Evolutionary conservation across 179 eudicot species (phyloP), one percentile per base, ranked within the genome.

Genomic region (Drosera spatulata): DNA sequence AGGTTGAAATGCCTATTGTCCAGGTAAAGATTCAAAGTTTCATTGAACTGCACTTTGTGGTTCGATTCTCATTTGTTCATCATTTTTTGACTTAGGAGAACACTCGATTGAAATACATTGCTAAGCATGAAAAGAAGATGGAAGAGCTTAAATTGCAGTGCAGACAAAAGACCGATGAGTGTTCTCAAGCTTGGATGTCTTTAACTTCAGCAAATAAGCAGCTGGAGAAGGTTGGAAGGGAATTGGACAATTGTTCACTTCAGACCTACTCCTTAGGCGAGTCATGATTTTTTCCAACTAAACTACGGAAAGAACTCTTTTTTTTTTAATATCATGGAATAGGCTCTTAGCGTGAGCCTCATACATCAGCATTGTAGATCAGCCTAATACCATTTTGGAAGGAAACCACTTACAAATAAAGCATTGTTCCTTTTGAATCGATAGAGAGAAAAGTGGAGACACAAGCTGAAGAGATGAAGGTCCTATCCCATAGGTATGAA

Each of bases 121-220:
- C 79, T 53, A 82, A 86, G 79, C 86, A 82, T 74, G 86, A 93
- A 80, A 89, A 89, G 82, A 79, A 73, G 70, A 86, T 89, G 65
- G 33, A 22, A 1, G 33, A 22, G 33, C 33, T 22, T 22, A 22
- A 22, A 22, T 22, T 22, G 33, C 33, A 78, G 74, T 81, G 87
- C 73, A 82, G 81, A 67, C 81, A 65, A 44, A 93, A 88, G 85
- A 77, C 87, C 54, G 91, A 89, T 68, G 99, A 93, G 76, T 93
- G 96, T 70, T 81, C 79, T 74, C 90, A 88, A 66, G 96, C 96
- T 64, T 93, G 99, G 99, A 86, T 93, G 99, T 93, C 96, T 49
- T 73, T 80, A 68, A 80, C 87, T 62, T 76, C 87, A 44, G 86
- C 96, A 59, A 89, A 82, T 59, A 84, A 86, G 69, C 88, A 93